Evolutionary conservation across 2,329 filamentous ascomycete species (phyloP), one percentile per base, ranked within the genome.

Genomic region (Volutella citrinella): DNA sequence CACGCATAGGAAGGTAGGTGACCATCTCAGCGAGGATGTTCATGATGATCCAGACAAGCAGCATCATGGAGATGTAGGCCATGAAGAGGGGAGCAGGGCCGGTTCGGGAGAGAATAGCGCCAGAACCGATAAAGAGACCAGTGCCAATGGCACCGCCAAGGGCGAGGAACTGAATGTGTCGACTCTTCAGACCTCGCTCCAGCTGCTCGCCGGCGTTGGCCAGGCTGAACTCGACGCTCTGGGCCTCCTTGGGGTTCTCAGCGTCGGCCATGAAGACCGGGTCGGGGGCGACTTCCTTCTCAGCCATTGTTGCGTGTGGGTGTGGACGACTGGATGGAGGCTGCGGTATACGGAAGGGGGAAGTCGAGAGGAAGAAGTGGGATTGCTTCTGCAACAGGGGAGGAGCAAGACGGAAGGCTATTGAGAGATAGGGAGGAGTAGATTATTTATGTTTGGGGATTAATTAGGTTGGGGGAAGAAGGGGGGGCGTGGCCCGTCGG

Each of bases 1-100:
- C 75, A 32, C 67, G 70, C 56, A 78, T 63, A 6, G 74, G 74
- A 3, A 78, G 63, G 34, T 70, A 74, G 2, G 68, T 70, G 2
- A 67, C 66, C 66, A 78, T 76, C 52, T 78, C 74, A 8, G 65
- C 74, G 8, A 78, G 60, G 38, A 61, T 51, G 55, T 76, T 75
- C 72, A 76, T 76, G 34, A 76, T 60, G 34, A 65, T 59, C 66
- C 69, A 77, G 17, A 77, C 72, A 9, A 76, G 51, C 4, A 61
- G 17, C 65, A 74, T 74, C 71, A 76, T 74, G 44, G 63, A 65
- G 7, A 75, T 48, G 56, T 87, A 89, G 16, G 76, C 80, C 58
- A 89, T 80, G 55, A 88, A 73, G 12, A 88, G 63, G 1, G 83
- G 80, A 6, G 80, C 82, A 4, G 80, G 80, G 3, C 80, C 80